These are phyloP conservation scores for Colletotrichum cuscutae DNA, from an alignment of 2,329 filamentous ascomycete species.

Conservation along the genomic window DNA sequence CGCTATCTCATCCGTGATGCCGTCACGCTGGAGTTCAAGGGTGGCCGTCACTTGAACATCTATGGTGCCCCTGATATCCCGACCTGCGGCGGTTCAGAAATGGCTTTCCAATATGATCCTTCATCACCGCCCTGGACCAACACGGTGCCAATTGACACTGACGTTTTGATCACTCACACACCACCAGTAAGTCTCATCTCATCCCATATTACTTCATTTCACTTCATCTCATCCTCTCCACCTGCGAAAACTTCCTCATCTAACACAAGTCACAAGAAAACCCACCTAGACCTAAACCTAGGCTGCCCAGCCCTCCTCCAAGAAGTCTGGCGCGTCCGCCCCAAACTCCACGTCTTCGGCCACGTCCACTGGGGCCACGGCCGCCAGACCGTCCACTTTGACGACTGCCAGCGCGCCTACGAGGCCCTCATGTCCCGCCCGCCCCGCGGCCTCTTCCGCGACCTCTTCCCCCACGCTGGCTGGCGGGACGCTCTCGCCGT, in stretches of 20 bases:
- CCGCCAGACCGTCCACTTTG: conserved; percentile 76
- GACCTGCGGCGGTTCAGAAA: conserved; percentile 74
- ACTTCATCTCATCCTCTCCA: too few species aligned
- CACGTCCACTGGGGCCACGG: conserved; percentile 85
- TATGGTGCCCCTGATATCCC: conserved; percentile 88
- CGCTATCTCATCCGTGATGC: conserved; percentile 80
- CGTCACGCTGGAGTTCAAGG: conserved; percentile 71
- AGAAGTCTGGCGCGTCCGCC: conserved; percentile 80
- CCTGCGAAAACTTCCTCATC: not conserved
- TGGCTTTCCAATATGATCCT: conserved; percentile 81
- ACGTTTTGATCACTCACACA: conserved; percentile 84
- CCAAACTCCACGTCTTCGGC: conserved; percentile 83
- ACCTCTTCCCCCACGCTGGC: conserved; percentile 55
- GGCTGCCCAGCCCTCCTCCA: conserved; percentile 77
- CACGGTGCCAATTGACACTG: conserved; percentile 76
- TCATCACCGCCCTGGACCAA: conserved; percentile 76
- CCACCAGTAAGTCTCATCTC: conserved; percentile 67
- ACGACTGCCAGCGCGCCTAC: conserved; percentile 76
- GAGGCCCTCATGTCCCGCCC: conserved; percentile 68
- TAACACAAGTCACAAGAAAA: conserved; percentile 53
- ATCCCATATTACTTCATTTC: too few species aligned
- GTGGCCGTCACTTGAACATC: conserved; percentile 71
- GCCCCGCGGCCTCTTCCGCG: conserved; percentile 53
- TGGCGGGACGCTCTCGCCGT: conserved; percentile 60
- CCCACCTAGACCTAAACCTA: conserved; percentile 75